A percentile compares a stretch with the other conserved stretches of the same genome.
Conservation (phyloP, 176 grass and related monocot species). For the Oryza glumipatula region DNA sequence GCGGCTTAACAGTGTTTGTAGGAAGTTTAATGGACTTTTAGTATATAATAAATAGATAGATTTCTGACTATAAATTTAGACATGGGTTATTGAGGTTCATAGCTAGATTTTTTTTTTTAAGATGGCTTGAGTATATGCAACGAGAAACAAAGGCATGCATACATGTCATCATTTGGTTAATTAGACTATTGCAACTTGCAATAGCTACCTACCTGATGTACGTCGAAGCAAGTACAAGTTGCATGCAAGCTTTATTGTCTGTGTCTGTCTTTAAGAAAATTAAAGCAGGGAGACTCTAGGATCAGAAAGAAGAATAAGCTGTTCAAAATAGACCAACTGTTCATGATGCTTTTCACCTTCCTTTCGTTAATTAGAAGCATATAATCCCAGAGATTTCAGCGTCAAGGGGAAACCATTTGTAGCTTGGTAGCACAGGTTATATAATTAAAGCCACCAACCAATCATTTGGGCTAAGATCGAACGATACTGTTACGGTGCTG, state of each 20-base stretch:
- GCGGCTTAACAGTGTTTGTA: too few relatives aligned
- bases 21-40: too few relatives aligned
- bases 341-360: not conserved
- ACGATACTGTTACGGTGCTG: not conserved
- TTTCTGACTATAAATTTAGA: too few relatives aligned
- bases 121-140: not conserved
- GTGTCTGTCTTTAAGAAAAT: not conserved
- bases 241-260: not conserved
- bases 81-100: too few relatives aligned
- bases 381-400: slow-evolving; percentile 11
- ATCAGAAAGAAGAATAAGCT: not conserved
- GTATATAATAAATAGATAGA: too few relatives aligned
- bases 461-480: slow-evolving; percentile 2
- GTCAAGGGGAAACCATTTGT: not conserved
- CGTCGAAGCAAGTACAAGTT: slow-evolving; percentile 19
- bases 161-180: not conserved
- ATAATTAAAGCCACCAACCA: not conserved
- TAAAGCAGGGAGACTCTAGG: not conserved
- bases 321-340: not conserved
- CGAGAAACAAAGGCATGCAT: not conserved
- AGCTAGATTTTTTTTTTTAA: too few relatives aligned
- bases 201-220: not conserved
- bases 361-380: slow-evolving; percentile 15
- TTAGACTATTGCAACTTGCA: not conserved
- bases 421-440: not conserved